Evolutionary conservation across 352 stramenopile genomes (phyloP).

Genomic region (Phytopythium aichiense): DNA sequence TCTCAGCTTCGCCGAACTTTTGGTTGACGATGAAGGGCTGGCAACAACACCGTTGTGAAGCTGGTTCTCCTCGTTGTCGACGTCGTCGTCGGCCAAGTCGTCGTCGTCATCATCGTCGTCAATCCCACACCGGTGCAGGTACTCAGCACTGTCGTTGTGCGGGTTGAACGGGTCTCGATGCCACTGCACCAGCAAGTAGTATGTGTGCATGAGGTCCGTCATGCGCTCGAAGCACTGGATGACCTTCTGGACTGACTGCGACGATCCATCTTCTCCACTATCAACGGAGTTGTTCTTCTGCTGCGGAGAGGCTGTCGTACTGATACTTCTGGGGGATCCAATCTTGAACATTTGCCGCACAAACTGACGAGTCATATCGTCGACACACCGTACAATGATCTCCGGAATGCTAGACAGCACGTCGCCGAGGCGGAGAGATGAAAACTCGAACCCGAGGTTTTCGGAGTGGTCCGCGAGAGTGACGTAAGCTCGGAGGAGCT

Average conservation of each 20-base stretch:
- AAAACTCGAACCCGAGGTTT: conserved; percentile 78
- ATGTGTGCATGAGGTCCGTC: conserved; percentile 85
- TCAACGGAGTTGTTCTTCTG: conserved; percentile 9
- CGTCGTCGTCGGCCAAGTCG: conserved; percentile 59
- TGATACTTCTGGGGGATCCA: conserved; percentile 37
- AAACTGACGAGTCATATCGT: conserved; percentile 58
- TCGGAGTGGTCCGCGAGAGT: conserved; percentile 72
- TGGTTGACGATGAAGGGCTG: conserved; percentile 6
- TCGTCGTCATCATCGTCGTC: conserved; percentile 79
- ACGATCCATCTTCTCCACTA: conserved; percentile 14
- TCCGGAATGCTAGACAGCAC: conserved; percentile 75
- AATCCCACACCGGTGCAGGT: conserved; percentile 79
- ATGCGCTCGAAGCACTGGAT: conserved; percentile 60
- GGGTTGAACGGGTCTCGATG: conserved; percentile 83
- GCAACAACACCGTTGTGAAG: conserved; percentile 14
- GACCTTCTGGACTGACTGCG: conserved; percentile 55
- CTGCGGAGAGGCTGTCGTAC: conserved; percentile 14
- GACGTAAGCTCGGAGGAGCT: conserved; percentile 81
- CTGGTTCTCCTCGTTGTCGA: conserved; percentile 36
- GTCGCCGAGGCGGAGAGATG: conserved; percentile 53
- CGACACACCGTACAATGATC: conserved; percentile 73
- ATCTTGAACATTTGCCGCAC: conserved; percentile 39
- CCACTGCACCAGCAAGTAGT: conserved; percentile 89
- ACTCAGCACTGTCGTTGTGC: conserved; percentile 60
- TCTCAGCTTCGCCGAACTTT: conserved; percentile 12